Evolutionary conservation across 805 yeast species (phyloP), one percentile per base, ranked within the genome.

Genomic region (Lipomyces yamanashiensis): DNA sequence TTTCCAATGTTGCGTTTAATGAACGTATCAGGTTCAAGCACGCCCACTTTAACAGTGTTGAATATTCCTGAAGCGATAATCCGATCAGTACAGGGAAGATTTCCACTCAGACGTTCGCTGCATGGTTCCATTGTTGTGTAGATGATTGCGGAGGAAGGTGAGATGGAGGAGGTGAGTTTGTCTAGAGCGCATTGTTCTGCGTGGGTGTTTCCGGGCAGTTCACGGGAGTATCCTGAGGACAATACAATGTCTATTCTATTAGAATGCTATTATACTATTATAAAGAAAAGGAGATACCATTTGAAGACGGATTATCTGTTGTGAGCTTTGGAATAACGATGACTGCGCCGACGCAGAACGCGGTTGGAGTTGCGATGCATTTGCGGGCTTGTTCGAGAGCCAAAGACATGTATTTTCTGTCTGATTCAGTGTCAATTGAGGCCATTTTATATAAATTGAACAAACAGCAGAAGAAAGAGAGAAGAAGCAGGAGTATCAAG

Each of bases 71-170:
- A 74, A 3, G 77, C 80, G 55, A 92, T 72, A 7, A 95, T 85
- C 36, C 98, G 81, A 65, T 92, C 92, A 1, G 85, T 86, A 76
- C 99, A 95, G 0, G 99, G 97, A 57, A 81, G 71, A 69, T 93
- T 92, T 0, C 98, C 98, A 73, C 97, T 91, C 40, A 93, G 78
- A 59, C 99, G 81, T 61, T 84, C 83, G 6, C 96, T 87, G 74
- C 99, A 95, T 0, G 99, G 99, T 73, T 95, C 99, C 98, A 95
- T 95, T 0, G 98, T 91, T 0, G 98, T 93, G 75, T 90, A 95
- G 12, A 95, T 75, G 44, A 89, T 90, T 0, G 95, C 85, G 0
- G 96, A 96, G 0, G 97, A 97, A 9, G 51, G 52, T 2, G 54
- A 49, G 21, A 39, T 17, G 1, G 21, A 5, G 40, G 44, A 23